Conservation (phyloP, 1,284 basidiomycete genomes). For the Ganoderma lucidum region DNA sequence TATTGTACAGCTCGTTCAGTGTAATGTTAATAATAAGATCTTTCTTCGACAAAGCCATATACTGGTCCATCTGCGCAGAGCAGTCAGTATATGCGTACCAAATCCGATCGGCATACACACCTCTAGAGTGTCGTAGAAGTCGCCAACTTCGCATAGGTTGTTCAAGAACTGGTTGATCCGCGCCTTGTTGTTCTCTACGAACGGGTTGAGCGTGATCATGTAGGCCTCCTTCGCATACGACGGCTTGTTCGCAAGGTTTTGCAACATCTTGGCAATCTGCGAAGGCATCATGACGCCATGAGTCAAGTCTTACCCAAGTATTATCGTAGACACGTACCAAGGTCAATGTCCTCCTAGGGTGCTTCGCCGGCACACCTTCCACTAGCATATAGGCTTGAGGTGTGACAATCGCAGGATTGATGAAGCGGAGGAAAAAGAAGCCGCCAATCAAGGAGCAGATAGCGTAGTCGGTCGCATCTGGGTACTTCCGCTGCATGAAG, state of each 20-base stretch:
- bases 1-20: conserved; percentile 99
- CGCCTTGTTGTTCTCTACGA: conserved; percentile 98
- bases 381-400: conserved; percentile 99
- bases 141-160: conserved; percentile 96
- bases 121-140: conserved; percentile 99
- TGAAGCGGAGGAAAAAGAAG: conserved; percentile 99
- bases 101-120: conserved; percentile 50
- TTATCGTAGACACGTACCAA: conserved; percentile 61
- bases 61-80: conserved; percentile 92
- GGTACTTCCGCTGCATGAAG: conserved; percentile 83
- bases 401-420: conserved; percentile 99
- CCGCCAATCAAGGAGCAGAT: conserved; percentile 99
- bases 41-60: conserved; percentile 99
- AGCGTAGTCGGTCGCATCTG: conserved; percentile 88
- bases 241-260: conserved; percentile 99
- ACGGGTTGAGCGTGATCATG: conserved; percentile 98
- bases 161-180: conserved; percentile 98
- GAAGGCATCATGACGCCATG: conserved; percentile 18
- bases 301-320: neutral
- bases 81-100: conserved; percentile 9
- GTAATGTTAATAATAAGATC: conserved; percentile 98
- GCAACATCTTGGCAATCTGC: conserved; percentile 99
- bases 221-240: conserved; percentile 98
- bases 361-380: conserved; percentile 96
- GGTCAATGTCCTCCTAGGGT: conserved; percentile 94